Percentiles rank a stretch among this genome's conserved stretches.
Conservation (phyloP, 2,329 filamentous ascomycete species). For the Ceratocystis colombiana region DNA sequence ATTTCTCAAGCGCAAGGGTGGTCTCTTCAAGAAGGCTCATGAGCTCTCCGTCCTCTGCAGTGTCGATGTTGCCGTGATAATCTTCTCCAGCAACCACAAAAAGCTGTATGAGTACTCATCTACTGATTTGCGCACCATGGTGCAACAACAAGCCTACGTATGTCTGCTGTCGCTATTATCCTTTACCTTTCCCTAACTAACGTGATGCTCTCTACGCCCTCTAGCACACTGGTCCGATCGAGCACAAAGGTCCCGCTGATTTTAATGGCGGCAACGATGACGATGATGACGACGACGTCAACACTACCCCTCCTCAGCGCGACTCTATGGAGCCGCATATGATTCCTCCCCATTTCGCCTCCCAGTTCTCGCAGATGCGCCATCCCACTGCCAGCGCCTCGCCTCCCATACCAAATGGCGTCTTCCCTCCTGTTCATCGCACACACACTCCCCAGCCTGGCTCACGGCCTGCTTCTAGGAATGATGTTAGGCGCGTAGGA, state of each 20-base stretch:
- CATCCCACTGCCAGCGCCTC: slow-evolving; percentile 78
- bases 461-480: slow-evolving; percentile 29
- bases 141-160: slow-evolving; percentile 84
- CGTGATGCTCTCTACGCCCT: neutral
- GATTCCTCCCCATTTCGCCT: slow-evolving; percentile 61
- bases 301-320: slow-evolving; percentile 60
- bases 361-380: slow-evolving; percentile 69
- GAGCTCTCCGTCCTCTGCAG: slow-evolving; percentile 96
- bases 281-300: slow-evolving; percentile 68
- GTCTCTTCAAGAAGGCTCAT: slow-evolving; percentile 98
- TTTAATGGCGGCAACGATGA: slow-evolving; percentile 84
- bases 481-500: slow-evolving; percentile 33
- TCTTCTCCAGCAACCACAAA: slow-evolving; percentile 89
- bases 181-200: slow-evolving; percentile 25
- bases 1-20: slow-evolving; percentile 96
- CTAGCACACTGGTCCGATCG: slow-evolving; percentile 83
- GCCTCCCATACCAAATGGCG: slow-evolving; percentile 72
- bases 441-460: slow-evolving; percentile 28
- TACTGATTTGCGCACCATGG: slow-evolving; percentile 80
- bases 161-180: slow-evolving; percentile 34
- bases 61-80: slow-evolving; percentile 96
- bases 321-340: slow-evolving; percentile 50
- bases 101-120: slow-evolving; percentile 98
- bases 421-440: slow-evolving; percentile 35
- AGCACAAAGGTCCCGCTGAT: slow-evolving; percentile 90